Base-by-base conservation (phyloP, 192 early-diverging fungal species). In the Ramicandelaber brevisporus region DNA sequence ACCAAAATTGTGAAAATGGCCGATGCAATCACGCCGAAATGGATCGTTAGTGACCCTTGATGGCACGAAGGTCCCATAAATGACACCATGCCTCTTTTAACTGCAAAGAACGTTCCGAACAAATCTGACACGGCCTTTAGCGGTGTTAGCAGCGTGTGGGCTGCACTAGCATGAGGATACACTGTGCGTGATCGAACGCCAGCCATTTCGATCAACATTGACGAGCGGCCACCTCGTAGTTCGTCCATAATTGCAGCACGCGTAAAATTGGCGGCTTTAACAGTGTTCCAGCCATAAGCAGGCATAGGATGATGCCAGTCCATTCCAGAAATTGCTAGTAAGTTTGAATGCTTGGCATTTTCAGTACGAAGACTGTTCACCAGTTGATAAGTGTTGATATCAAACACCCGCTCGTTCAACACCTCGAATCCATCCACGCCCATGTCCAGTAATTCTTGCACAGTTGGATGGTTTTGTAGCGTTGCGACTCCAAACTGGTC, bases 351-450 rank as follows among this genome's bases (percentile, higher is more conserved):
- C 10, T 53, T 33, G 5, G 26, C 8, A 9, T 31, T 20, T 2
- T 13, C 12, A 3, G 36, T 21, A 3, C 36, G 29, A 11, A 8
- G 35, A 3, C 29, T 17, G 27, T 15, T 6, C 26, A 57, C 31
- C 17, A 52, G 55, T 21, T 51, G 52, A 19, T 65, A 56, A 11
- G 63, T 65, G 14, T 50, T 50, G 15, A 54, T 45, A 21, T 73
- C 74, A 25, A 73, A 52, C 1, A 51, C 60, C 16, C 38, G 46
- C 13, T 65, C 57, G 39, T 73, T 70, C 18, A 66, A 48, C 3
- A 73, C 36, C 34, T 78, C 70, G 34, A 78, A 61, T 1, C 68
- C 70, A 32, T 73, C 70, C 12, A 78, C 59, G n/a, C 74, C 70
- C 67, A 61, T 57, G 6, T 50, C 53, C 7, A 66, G 40, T 0